These are phyloP conservation scores for Kodamaea derodonti DNA, from an alignment of 1,139 yeast genomes.

Conservation along the genomic window DNA sequence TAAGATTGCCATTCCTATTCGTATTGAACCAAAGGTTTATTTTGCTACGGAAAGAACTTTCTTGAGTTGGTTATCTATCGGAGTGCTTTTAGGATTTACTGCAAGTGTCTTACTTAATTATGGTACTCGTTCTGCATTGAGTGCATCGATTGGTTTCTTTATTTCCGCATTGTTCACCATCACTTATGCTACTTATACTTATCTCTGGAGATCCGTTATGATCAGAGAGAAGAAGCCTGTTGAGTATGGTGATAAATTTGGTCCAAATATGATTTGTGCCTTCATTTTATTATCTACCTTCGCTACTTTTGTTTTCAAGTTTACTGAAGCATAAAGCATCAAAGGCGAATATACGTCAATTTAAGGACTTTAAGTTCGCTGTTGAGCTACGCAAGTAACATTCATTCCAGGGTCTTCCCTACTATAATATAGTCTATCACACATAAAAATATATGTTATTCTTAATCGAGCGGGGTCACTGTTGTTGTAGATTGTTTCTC, in stretches of 20 bases:
- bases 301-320: conserved; percentile 62
- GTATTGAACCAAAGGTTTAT: conserved; percentile 82
- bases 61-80: conserved; percentile 73
- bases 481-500: too few relatives aligned
- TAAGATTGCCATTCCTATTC: conserved; percentile 68
- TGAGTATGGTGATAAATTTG: conserved; percentile 81
- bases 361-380: too few relatives aligned
- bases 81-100: conserved; percentile 68
- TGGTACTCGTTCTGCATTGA: conserved; percentile 64
- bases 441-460: too few relatives aligned
- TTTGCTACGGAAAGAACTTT: conserved; percentile 83
- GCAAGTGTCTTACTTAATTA: conserved; percentile 68
- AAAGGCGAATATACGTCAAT: too few relatives aligned
- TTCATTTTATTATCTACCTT: conserved; percentile 72
- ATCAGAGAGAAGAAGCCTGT: conserved; percentile 81
- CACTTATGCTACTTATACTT: conserved; percentile 67
- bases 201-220: conserved; percentile 77
- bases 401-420: too few relatives aligned
- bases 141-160: conserved; percentile 90
- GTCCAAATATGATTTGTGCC: conserved; percentile 80
- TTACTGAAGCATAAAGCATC: too few relatives aligned
- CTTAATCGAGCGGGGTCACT: too few relatives aligned
- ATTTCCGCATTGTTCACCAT: conserved; percentile 73
- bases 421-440: too few relatives aligned
- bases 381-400: too few relatives aligned